These are phyloP conservation scores for Trichophyton benhamiae DNA, from an alignment of 2,329 filamentous ascomycete genomes.

Conservation along the genomic window DNA sequence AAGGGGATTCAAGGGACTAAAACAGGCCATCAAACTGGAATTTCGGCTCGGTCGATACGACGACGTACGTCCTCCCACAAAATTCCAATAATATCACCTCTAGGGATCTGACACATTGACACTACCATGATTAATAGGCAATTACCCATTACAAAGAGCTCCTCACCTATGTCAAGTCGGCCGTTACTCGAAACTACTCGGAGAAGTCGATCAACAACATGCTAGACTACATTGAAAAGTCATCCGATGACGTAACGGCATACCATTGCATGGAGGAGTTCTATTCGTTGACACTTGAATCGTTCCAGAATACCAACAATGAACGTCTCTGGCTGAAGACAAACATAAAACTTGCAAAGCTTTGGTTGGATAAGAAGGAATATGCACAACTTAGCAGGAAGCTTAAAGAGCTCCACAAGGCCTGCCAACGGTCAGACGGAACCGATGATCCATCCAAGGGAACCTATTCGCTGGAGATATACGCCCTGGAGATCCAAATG, in stretches of 20 bases:
- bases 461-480: conserved; percentile 90
- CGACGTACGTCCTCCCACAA: conserved; percentile 42
- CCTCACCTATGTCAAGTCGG: conserved; percentile 91
- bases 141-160: conserved; percentile 88
- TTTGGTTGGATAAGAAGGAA: conserved; percentile 84
- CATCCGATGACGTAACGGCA: conserved; percentile 57
- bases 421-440: conserved; percentile 79
- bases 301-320: conserved; percentile 95
- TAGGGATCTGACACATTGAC: background rate
- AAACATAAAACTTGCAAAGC: conserved; percentile 86
- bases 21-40: conserved; percentile 90
- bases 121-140: conserved; percentile 44
- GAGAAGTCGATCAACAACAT: conserved; percentile 99
- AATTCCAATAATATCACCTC: background rate
- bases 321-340: conserved; percentile 96
- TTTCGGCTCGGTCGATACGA: conserved; percentile 85
- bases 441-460: conserved; percentile 78
- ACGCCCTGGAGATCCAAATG: conserved; percentile 97
- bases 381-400: conserved; percentile 71
- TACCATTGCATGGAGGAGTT: conserved; percentile 84
- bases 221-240: conserved; percentile 94
- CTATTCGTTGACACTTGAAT: conserved; percentile 83
- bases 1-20: conserved; percentile 87
- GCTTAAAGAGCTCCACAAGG: conserved; percentile 73
- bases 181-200: conserved; percentile 94